Base-by-base conservation (phyloP, 2,329 filamentous ascomycete genomes). In the Colletotrichum limetticola region DNA sequence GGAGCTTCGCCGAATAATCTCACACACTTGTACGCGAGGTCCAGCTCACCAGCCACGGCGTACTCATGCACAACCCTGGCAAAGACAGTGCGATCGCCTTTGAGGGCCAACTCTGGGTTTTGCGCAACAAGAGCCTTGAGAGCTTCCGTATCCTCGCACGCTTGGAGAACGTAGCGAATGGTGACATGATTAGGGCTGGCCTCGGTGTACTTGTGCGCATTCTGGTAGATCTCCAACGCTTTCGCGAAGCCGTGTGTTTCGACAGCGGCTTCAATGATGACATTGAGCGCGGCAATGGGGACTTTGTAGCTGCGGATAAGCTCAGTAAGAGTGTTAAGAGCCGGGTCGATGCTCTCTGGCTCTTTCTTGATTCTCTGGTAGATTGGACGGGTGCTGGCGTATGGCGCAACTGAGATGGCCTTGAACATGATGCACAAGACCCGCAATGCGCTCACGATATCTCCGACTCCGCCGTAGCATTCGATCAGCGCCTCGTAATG, bases 401-500 rank as follows among this genome's bases (percentile, higher is more conserved):
- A 79, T 42, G 90, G 88, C 3, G 91, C 86, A 52, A 87, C 80
- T 5, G 92, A 79, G 5, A 91, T 90, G 22, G 91, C 89, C 72
- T 89, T 86, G 26, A 89, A 83, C 92, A 97, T 97, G 79, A 95
- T 91, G 75, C 90, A 90, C 19, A 98, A 85, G 1, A 93, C 87
- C 53, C 90, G 88, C 46, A 98, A 86, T 0, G 93, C 93, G 30
- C 91, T 90, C 28, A 84, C 82, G 8, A 96, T 78, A 75, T 97
- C 91, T 2, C 87, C 85, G 4, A 80, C 78, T 4, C 85, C 83
- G 12, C 91, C 85, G 78, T 97, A 94, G 4, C 93, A 89, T 70
- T 94, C 91, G 7, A 95, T 85, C 32, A 98, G 87, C 32, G 92
- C 88, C 80, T 97, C 95, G 82, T 97, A 97, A 79, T 98, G 94